These are phyloP conservation scores for Coemansia sp. DNA, from an alignment of 371 early-diverging fungal species.

Conservation along the genomic window DNA sequence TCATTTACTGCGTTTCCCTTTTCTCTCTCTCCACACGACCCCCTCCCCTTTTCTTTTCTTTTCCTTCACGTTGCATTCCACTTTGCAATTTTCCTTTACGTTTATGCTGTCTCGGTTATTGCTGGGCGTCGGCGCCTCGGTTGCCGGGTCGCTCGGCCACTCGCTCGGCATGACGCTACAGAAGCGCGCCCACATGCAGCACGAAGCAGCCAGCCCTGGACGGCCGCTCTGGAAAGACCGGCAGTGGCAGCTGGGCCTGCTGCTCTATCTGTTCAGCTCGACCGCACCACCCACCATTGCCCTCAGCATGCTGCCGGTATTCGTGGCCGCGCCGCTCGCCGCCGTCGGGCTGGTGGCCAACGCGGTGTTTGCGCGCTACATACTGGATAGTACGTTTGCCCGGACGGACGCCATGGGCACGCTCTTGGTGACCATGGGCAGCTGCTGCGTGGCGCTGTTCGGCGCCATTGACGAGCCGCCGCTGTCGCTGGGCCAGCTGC, in stretches of 20 bases:
- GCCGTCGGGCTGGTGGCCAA: conserved; percentile 79
- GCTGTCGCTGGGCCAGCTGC: conserved; percentile 70
- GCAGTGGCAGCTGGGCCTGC: conserved; percentile 65
- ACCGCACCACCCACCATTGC: conserved; percentile 72
- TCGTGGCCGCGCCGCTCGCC: conserved; percentile 79
- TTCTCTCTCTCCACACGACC: not conserved
- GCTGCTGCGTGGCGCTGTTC: conserved; percentile 70
- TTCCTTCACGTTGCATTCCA: not conserved
- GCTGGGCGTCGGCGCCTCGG: conserved; percentile 58
- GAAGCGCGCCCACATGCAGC: conserved; percentile 47
- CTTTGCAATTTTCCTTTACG: not conserved
- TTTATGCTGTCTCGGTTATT: conserved; percentile 32
- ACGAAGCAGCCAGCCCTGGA: conserved; percentile 6
- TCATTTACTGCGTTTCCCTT: not conserved
- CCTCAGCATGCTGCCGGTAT: conserved; percentile 79
- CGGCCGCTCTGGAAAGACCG: conserved; percentile 39
- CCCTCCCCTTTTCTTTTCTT: not conserved
- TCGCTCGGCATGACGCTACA: conserved; percentile 76
- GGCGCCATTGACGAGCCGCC: conserved; percentile 75
- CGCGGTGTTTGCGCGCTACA: conserved; percentile 69
- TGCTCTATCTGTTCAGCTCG: conserved; percentile 65
- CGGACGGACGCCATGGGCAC: conserved; percentile 69
- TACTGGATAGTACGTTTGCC: conserved; percentile 68
- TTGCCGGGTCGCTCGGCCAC: conserved; percentile 62
- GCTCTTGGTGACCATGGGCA: conserved; percentile 67